Conservation (phyloP, 805 yeast species). For the Barnettozyma botsteinii region DNA sequence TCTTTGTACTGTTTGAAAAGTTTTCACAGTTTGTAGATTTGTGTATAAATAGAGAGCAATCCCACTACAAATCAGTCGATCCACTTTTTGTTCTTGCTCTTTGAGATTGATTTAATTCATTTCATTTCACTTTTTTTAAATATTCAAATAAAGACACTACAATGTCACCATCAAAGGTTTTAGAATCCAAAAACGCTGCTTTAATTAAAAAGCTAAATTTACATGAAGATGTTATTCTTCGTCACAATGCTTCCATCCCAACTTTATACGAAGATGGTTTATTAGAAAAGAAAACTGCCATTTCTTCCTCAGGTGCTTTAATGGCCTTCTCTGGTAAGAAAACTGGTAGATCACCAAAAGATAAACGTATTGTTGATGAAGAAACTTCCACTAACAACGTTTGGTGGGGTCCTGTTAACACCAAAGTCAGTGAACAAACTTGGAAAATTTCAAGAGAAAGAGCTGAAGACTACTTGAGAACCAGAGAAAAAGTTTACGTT, state of each 20-base stretch:
- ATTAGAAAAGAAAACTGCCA: conserved; percentile 83
- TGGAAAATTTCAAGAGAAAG: conserved; percentile 95
- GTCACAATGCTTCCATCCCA: conserved; percentile 92
- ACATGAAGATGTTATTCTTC: conserved; percentile 57
- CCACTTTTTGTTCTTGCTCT: neutral
- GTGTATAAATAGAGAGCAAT: conserved; percentile 12
- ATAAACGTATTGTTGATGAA: conserved; percentile 96
- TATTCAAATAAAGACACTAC: neutral
- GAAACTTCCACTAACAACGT: conserved; percentile 73
- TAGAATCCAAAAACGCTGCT: conserved; percentile 17
- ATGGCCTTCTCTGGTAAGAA: conserved; percentile 93
- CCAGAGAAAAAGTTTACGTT: conserved; percentile 88
- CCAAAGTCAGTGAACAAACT: conserved; percentile 86
- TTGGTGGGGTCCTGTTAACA: conserved; percentile 99
- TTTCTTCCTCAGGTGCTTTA: conserved; percentile 88
- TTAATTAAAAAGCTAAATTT: conserved; percentile 36
- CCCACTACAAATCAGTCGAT: too few relatives aligned
- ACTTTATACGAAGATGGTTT: conserved; percentile 92
- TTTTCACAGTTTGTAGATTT: neutral
- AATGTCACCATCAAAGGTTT: conserved; percentile 26
- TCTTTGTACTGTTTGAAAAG: neutral
- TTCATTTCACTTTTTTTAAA: neutral
- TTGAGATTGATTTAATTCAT: neutral
- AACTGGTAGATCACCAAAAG: conserved; percentile 98
- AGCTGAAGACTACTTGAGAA: conserved; percentile 94